A percentile compares a stretch with the other conserved stretches of the same genome.
phyloP scores from a whole-genome alignment of 176 grass and related monocot species.

The Rhynchospora breviuscula region DNA sequence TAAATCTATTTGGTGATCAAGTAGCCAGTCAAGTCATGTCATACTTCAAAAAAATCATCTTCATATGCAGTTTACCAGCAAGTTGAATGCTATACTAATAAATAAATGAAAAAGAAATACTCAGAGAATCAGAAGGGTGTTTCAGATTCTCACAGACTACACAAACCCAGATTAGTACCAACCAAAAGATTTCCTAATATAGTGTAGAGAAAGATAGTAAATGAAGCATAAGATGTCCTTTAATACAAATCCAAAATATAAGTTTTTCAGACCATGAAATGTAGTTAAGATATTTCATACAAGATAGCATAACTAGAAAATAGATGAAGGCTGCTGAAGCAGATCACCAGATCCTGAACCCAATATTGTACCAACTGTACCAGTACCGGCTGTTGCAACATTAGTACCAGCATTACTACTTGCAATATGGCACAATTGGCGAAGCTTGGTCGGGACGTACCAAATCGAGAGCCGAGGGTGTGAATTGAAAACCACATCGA shows the following conservation, averaged over 20 bases:
- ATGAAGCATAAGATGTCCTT: neutral
- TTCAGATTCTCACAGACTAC: neutral
- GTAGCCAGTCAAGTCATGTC: neutral
- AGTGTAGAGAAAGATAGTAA: neutral
- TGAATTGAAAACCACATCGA: constrained; percentile 94
- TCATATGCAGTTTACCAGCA: neutral
- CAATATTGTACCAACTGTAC: constrained; percentile 4
- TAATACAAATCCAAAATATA: neutral
- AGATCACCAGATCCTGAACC: constrained; percentile 11
- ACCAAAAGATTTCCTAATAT: no score
- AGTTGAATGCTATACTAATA: no score
- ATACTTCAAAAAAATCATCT: neutral
- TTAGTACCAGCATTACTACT: constrained; percentile 29
- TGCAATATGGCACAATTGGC: constrained; percentile 92
- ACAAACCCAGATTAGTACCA: no score
- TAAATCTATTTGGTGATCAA: neutral
- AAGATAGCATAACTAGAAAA: constrained; percentile 19
- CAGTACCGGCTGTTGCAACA: neutral
- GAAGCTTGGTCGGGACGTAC: constrained; percentile 92
- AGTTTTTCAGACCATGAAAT: neutral
- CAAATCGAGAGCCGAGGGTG: constrained; percentile 88
- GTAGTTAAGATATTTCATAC: neutral
- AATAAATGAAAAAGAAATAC: neutral
- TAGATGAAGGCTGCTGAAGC: neutral
- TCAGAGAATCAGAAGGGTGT: neutral